Base-by-base conservation (phyloP, 441 rosid genomes). In the Brassica balearica region DNA sequence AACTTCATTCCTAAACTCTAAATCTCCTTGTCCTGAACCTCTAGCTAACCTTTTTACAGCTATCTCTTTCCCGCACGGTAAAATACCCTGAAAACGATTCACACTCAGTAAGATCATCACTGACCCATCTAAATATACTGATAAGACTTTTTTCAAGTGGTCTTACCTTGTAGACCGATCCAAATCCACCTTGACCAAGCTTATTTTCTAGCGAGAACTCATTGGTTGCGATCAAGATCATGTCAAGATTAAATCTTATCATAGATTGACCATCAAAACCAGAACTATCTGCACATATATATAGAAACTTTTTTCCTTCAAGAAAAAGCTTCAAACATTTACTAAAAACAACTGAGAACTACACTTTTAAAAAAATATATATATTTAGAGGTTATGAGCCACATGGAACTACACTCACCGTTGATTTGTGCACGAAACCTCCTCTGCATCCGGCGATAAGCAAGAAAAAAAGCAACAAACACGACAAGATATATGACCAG, bases 1-100 rank as follows among this genome's bases (percentile, higher is more conserved):
- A 55, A 86, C 87, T 66, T 88, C 89, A 6, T 86, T 88, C 76
- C 80, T 88, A 68, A 88, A 88, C 78, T 88, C 89, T 6, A 38
- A 9, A 0, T 72, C 81, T 48, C 87, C 89, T 82, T 86, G 88
- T 19, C 75, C 65, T 5, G 88, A 86, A 0, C 72, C 71, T 64
- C 65, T 41, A 0, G 81, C 81, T 22, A 88, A 76, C 74, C 88
- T 82, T 79, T 88, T 88, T 34, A 85, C 84, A 0, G 89, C 91
- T 59, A 86, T 72, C 3, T 75, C 68, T 76, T 63, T 78, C 1
- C 91, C 86, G 48, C 76, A 59, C 5, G 81, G 48, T 67, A 88
- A 82, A 59, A 25, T 64, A 0, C 91, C 91, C 91, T 86, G 46
- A 22, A 58, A 55, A 29, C 41, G 25, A 48, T 48, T 48, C 55